These are phyloP conservation scores for Metschnikowia chrysomelidarum DNA, from an alignment of 805 yeast species.

Conservation along the genomic window DNA sequence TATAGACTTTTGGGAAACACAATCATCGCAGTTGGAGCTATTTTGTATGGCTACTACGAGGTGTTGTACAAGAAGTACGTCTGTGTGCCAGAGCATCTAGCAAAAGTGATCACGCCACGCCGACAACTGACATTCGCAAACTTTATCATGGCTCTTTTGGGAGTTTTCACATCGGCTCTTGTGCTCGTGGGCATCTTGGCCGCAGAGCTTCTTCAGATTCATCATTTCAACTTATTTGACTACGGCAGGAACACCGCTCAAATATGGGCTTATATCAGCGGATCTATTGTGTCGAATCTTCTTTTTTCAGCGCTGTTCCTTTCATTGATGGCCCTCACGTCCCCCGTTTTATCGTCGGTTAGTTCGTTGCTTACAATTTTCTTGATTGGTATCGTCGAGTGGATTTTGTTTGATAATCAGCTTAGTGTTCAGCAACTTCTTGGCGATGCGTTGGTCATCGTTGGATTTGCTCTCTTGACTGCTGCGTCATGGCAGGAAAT, in stretches of 20 bases:
- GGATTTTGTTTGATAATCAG: conserved; percentile 58
- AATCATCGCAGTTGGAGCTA: conserved; percentile 70
- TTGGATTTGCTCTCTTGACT: conserved; percentile 67
- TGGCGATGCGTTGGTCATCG: conserved; percentile 68
- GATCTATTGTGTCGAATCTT: conserved; percentile 63
- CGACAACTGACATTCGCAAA: conserved; percentile 81
- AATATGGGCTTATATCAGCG: conserved; percentile 45
- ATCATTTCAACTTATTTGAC: conserved; percentile 54
- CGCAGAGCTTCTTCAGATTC: conserved; percentile 54
- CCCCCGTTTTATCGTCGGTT: conserved; percentile 77
- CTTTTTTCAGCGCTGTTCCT: conserved; percentile 70
- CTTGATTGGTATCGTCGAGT: conserved; percentile 75
- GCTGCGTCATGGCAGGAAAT: conserved; percentile 66
- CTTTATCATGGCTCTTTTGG: conserved; percentile 67
- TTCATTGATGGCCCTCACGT: conserved; percentile 76
- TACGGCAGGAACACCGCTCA: conserved; percentile 36
- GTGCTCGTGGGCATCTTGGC: conserved; percentile 49
- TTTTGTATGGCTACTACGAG: conserved; percentile 78
- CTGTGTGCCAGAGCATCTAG: conserved; percentile 65
- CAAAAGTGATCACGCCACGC: conserved; percentile 45
- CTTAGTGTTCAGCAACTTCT: conserved; percentile 55
- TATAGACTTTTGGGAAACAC: conserved; percentile 66
- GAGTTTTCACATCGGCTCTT: conserved; percentile 50
- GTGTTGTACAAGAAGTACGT: conserved; percentile 73
- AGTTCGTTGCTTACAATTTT: conserved; percentile 69